Evolutionary conservation across 2,329 filamentous ascomycete genomes (phyloP).

Genomic region (Monosporascus sp.): DNA sequence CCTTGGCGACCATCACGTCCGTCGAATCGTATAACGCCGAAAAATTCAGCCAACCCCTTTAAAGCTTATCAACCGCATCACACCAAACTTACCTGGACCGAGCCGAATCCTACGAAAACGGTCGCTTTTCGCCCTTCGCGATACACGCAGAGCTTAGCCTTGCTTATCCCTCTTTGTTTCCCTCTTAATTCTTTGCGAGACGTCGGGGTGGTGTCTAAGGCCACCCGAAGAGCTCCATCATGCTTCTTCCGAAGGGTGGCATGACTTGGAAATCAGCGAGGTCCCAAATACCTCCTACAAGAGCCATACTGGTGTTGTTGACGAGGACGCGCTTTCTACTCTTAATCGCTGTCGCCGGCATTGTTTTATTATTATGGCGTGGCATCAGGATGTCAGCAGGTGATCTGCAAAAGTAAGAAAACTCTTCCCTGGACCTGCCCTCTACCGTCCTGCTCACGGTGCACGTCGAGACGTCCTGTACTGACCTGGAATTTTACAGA

Average conservation of each 20-base stretch:
- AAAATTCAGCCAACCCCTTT: background rate
- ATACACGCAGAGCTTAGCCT: background rate
- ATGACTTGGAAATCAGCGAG: constrained; percentile 89
- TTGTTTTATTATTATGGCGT: constrained; percentile 81
- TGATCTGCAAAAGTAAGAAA: constrained; percentile 81
- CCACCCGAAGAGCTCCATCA: constrained; percentile 43
- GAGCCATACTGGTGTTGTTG: constrained; percentile 64
- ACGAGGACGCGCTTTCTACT: constrained; percentile 75
- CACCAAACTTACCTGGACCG: background rate
- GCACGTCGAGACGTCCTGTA: constrained; percentile 5
- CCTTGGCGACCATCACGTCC: background rate
- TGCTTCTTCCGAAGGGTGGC: constrained; percentile 88
- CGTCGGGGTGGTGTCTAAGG: constrained; percentile 34
- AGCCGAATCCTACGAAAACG: background rate
- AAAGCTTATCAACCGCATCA: background rate
- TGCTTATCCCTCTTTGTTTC: background rate
- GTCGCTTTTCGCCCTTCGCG: background rate
- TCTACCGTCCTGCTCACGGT: background rate
- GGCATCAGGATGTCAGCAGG: constrained; percentile 73
- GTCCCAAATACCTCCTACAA: constrained; percentile 70
- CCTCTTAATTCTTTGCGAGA: constrained; percentile 8
- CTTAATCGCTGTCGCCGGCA: constrained; percentile 62
- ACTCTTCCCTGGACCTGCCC: background rate
- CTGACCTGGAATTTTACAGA: constrained; percentile 42
- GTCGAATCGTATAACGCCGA: background rate